Percentiles rank a stretch among this genome's conserved stretches.
phyloP scores from a whole-genome alignment of 192 early-diverging fungal species.

The Linnemannia elongata region DNA sequence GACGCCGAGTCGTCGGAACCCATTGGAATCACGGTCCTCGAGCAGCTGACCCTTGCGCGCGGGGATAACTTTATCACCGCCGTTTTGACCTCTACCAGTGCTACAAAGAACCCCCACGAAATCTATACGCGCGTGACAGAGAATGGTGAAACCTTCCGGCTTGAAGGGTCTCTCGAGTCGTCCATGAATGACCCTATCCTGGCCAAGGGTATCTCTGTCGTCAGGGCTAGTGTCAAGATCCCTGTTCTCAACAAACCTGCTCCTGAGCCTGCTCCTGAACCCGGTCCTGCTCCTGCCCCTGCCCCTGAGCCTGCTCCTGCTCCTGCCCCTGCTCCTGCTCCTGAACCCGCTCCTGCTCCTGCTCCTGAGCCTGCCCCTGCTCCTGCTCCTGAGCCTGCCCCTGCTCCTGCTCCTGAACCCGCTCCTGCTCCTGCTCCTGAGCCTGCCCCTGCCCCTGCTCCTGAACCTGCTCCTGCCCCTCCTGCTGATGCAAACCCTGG shows the following conservation, averaged over 20 bases:
- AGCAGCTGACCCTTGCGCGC: not conserved
- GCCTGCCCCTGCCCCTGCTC: too few relatives aligned
- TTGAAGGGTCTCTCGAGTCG: not conserved
- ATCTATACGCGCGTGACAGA: not conserved
- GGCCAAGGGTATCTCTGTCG: not conserved
- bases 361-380: too few relatives aligned
- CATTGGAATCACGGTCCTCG: not conserved
- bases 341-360: too few relatives aligned
- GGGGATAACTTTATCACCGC: slow-evolving; percentile 3
- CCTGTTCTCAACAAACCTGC: not conserved
- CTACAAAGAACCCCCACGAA: not conserved
- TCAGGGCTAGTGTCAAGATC: not conserved
- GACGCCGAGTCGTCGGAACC: not conserved
- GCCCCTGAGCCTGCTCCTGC: too few relatives aligned
- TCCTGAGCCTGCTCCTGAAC: not conserved
- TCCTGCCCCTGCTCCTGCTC: too few relatives aligned
- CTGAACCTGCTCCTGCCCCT: too few relatives aligned
- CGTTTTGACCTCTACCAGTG: not conserved
- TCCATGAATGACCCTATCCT: not conserved
- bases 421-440: too few relatives aligned
- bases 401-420: too few relatives aligned
- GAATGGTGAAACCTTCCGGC: not conserved
- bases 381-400: too few relatives aligned
- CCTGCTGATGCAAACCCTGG: too few relatives aligned
- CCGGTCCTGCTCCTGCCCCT: not conserved